Evolutionary conservation across 1,284 basidiomycete genomes (phyloP).

Genomic region (Moesziomyces parantarcticus): DNA sequence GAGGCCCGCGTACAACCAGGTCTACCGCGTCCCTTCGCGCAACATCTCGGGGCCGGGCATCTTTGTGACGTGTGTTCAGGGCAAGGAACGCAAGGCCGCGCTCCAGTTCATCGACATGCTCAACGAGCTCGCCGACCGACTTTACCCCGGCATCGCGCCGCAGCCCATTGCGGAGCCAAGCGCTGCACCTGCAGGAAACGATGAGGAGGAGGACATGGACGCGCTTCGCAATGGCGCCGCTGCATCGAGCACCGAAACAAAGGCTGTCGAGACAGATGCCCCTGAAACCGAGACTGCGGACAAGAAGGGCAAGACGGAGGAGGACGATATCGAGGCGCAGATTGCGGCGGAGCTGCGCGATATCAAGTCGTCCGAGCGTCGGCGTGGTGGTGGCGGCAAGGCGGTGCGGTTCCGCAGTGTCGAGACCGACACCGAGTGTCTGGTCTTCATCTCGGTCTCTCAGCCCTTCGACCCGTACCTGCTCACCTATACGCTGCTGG

Average conservation of each 20-base stretch:
- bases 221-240: slow-evolving; percentile 46
- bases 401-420: slow-evolving; percentile 29
- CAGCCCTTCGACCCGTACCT: slow-evolving; percentile 40
- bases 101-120: slow-evolving; percentile 58
- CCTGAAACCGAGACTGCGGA: background rate
- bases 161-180: slow-evolving; percentile 9
- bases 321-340: slow-evolving; percentile 60
- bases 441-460: slow-evolving; percentile 43
- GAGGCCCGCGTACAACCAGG: slow-evolving; percentile 32
- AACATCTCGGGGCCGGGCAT: slow-evolving; percentile 55
- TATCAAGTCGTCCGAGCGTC: slow-evolving; percentile 36
- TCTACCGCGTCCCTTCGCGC: slow-evolving; percentile 31
- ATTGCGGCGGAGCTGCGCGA: slow-evolving; percentile 56
- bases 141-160: slow-evolving; percentile 49
- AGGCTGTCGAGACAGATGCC: background rate
- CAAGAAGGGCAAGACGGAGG: background rate
- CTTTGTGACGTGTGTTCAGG: slow-evolving; percentile 56
- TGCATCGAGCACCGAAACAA: background rate
- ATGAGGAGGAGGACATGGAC: slow-evolving; percentile 48
- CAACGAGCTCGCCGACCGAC: slow-evolving; percentile 53
- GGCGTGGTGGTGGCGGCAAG: background rate
- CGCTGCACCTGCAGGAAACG: slow-evolving; percentile 1
- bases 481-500: slow-evolving; percentile 44
- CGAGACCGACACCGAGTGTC: slow-evolving; percentile 54
- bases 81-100: slow-evolving; percentile 62